Conservation (phyloP, 2,329 filamentous ascomycete species). For the Colletotrichum paranaense region DNA sequence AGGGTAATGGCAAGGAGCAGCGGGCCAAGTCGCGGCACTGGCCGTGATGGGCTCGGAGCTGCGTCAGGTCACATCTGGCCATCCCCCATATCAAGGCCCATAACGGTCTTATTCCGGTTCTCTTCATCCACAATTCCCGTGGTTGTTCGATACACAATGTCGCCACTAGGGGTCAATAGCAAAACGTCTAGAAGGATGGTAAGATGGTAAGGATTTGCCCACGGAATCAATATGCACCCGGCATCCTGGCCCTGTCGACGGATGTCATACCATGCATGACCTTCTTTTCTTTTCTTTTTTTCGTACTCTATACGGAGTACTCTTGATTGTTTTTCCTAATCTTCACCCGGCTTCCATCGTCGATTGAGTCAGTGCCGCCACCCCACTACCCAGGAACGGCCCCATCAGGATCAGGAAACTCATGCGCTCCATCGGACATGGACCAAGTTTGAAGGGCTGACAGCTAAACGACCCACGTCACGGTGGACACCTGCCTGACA, state of each 20-base stretch:
- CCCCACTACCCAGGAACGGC: background rate
- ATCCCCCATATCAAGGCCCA: conserved; percentile 2
- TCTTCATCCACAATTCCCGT: conserved; percentile 8
- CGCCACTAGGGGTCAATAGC: background rate
- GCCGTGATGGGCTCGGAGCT: background rate
- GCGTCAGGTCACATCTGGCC: conserved; percentile 30
- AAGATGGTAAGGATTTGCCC: background rate
- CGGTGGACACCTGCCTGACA: background rate
- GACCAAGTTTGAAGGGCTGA: conserved; percentile 3
- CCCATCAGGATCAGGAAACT: conserved; percentile 15
- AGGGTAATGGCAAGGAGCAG: background rate
- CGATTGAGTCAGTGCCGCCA: conserved; percentile 26
- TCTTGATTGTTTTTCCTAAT: background rate
- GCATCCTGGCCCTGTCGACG: background rate
- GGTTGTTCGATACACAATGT: conserved; percentile 6
- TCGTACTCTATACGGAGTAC: background rate
- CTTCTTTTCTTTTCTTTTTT: background rate
- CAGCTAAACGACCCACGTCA: conserved; percentile 1
- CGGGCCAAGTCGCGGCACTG: conserved; percentile 7
- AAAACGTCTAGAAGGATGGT: background rate
- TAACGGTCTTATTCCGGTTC: conserved; percentile 17
- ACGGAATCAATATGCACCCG: conserved; percentile 14
- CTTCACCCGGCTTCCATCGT: conserved; percentile 7
- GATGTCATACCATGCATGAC: background rate
- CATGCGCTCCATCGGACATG: conserved; percentile 9